Evolutionary conservation across 305 asterid genomes (phyloP).

Genomic region (Fraxinus baroniana): DNA sequence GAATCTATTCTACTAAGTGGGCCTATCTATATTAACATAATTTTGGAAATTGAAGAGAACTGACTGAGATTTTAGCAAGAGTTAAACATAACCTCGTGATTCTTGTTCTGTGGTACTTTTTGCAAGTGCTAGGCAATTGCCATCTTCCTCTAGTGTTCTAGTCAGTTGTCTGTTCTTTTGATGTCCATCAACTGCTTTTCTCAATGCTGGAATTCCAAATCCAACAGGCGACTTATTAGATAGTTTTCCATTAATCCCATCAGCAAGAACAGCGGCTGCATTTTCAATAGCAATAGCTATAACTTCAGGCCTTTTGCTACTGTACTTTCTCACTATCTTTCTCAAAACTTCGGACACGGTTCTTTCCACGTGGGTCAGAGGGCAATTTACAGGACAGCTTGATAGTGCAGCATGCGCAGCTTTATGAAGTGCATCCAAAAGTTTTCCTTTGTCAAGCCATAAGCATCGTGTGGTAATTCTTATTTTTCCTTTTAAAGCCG

Average conservation of each 20-base stretch:
- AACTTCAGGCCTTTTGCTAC: conserved; percentile 95
- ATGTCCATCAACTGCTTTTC: conserved; percentile 59
- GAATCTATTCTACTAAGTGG: background rate
- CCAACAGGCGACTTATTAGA: conserved; percentile 52
- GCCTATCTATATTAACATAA: background rate
- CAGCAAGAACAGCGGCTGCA: conserved; percentile 79
- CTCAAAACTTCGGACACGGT: conserved; percentile 89
- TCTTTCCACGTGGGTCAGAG: conserved; percentile 90
- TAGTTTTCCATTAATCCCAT: conserved; percentile 73
- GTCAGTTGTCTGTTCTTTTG: conserved; percentile 39
- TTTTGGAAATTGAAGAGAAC: background rate
- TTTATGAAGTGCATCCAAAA: conserved; percentile 91
- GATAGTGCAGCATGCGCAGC: conserved; percentile 96
- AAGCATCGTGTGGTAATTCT: conserved; percentile 96
- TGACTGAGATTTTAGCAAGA: conserved; percentile 4
- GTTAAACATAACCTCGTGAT: conserved; percentile 49
- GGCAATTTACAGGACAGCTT: conserved; percentile 85
- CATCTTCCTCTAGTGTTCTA: conserved; percentile 51
- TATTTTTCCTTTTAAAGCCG: conserved; percentile 78
- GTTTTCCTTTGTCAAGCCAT: conserved; percentile 99
- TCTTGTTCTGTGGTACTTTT: conserved; percentile 36
- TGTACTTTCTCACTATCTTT: conserved; percentile 91
- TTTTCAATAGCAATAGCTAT: conserved; percentile 85
- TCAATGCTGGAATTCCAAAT: conserved; percentile 53
- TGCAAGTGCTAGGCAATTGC: conserved; percentile 31